These are phyloP conservation scores for Dovyalis caffra DNA, from an alignment of 345 rosid genomes.

Conservation along the genomic window DNA sequence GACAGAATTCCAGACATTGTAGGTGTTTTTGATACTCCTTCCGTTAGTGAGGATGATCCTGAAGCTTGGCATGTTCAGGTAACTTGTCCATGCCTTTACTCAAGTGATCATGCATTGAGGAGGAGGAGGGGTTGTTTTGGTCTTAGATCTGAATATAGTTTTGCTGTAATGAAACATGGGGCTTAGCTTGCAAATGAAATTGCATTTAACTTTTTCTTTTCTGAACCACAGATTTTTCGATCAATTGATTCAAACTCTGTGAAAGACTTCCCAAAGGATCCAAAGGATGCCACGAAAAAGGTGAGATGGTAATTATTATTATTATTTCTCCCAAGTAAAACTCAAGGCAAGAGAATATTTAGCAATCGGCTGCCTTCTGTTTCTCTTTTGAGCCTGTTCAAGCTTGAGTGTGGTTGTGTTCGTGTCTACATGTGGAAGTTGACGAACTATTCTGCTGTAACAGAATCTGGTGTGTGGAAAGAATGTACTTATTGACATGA, in stretches of 20 bases:
- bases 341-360: background rate
- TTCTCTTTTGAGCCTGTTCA: background rate
- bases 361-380: background rate
- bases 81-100: constrained; percentile 15
- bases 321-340: background rate
- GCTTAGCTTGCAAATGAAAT: background rate
- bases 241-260: constrained; percentile 94
- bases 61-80: constrained; percentile 98
- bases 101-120: constrained; percentile 4
- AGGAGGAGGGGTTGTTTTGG: constrained; percentile 1
- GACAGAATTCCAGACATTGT: constrained; percentile 80
- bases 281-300: constrained; percentile 67
- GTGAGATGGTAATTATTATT: constrained; percentile 33
- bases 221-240: constrained; percentile 66
- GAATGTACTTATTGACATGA: constrained; percentile 95
- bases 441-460: constrained; percentile 29
- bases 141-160: background rate
- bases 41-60: constrained; percentile 43
- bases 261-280: constrained; percentile 86
- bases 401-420: background rate
- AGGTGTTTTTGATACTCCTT: constrained; percentile 57
- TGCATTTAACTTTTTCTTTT: constrained; percentile 17
- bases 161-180: background rate
- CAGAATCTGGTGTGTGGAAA: constrained; percentile 90
- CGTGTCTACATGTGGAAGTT: constrained; percentile 5